Percentiles rank a stretch among this genome's conserved stretches.
These are phyloP conservation scores for Zoysia matrella DNA, from an alignment of 202 grass and related monocot species.

Conservation along the genomic window DNA sequence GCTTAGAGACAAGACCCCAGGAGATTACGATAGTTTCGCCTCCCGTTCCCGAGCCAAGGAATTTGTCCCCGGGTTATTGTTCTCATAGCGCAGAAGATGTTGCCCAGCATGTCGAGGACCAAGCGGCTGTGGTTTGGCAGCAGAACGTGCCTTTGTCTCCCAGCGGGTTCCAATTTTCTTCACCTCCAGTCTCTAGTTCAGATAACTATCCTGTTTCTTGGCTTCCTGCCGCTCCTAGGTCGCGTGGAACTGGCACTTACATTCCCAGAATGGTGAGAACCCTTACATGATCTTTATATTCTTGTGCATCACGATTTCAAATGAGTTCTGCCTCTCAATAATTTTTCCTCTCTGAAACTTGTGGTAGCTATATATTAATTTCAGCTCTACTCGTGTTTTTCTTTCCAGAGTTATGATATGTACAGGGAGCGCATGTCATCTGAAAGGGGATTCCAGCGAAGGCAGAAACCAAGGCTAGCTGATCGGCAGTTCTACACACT, in stretches of 20 bases:
- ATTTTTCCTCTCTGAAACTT: not conserved
- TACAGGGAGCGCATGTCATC: slow-evolving; percentile 1
- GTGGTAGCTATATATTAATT: not conserved
- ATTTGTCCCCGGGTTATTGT: slow-evolving; percentile 32
- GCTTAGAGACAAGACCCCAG: slow-evolving; percentile 4
- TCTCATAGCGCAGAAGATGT: slow-evolving; percentile 44
- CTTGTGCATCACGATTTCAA: slow-evolving; percentile 1
- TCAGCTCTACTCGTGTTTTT: slow-evolving; percentile 3
- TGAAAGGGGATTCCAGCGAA: slow-evolving; percentile 28
- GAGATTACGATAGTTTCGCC: slow-evolving; percentile 26
- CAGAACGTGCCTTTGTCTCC: not conserved
- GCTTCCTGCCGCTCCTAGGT: slow-evolving; percentile 19
- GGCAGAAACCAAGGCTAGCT: slow-evolving; percentile 2
- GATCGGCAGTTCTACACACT: not conserved
- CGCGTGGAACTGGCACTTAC: slow-evolving; percentile 79
- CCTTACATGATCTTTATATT: slow-evolving; percentile 9
- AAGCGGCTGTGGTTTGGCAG: slow-evolving; percentile 23
- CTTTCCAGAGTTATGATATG: slow-evolving; percentile 19
- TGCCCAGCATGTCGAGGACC: slow-evolving; percentile 20
- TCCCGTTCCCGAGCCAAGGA: slow-evolving; percentile 23
- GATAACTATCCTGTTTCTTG: slow-evolving; percentile 31
- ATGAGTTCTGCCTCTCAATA: not conserved
- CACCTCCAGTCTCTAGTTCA: not conserved
- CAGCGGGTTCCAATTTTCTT: too few relatives aligned
- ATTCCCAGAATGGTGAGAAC: slow-evolving; percentile 61